phyloP scores from a whole-genome alignment of 2,329 filamentous ascomycete genomes.

The Phyllosticta capitalensis region DNA sequence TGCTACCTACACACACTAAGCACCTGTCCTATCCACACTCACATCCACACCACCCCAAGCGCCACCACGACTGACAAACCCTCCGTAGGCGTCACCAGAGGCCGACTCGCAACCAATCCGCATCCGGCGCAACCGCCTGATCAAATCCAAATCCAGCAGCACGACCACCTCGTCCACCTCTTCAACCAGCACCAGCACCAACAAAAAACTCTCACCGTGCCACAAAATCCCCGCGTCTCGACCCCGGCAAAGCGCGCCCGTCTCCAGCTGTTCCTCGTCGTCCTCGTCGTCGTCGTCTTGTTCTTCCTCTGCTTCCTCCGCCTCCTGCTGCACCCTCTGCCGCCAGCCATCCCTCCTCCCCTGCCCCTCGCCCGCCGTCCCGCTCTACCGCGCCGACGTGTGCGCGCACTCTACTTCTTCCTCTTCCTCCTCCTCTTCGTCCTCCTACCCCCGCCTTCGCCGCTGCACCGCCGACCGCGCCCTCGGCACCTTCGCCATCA shows the following conservation, averaged over 20 bases:
- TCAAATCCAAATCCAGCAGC: not conserved
- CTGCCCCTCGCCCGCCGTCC: not conserved
- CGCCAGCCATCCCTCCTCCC: not conserved
- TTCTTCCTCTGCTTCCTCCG: too few species aligned
- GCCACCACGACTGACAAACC: not conserved
- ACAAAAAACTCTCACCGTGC: not conserved
- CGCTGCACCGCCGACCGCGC: not conserved
- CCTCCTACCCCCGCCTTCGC: not conserved
- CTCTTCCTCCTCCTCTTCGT: not conserved
- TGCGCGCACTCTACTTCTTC: too few species aligned
- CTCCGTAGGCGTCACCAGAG: not conserved
- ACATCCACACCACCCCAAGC: not conserved
- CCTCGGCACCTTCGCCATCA: not conserved
- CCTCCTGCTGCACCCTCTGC: not conserved
- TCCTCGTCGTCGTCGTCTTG: not conserved
- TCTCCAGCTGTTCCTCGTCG: not conserved
- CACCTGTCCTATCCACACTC: not conserved
- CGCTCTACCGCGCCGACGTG: not conserved
- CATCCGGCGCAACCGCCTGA: not conserved
- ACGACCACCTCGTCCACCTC: not conserved
- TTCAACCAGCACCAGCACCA: not conserved
- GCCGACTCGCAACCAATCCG: not conserved
- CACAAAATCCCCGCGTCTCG: not conserved
- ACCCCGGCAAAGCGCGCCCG: not conserved
- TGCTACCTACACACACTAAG: not conserved